Evolutionary conservation across 2,329 filamentous ascomycete genomes (phyloP).

Genomic region (Phaeosphaeriaceae sp.): DNA sequence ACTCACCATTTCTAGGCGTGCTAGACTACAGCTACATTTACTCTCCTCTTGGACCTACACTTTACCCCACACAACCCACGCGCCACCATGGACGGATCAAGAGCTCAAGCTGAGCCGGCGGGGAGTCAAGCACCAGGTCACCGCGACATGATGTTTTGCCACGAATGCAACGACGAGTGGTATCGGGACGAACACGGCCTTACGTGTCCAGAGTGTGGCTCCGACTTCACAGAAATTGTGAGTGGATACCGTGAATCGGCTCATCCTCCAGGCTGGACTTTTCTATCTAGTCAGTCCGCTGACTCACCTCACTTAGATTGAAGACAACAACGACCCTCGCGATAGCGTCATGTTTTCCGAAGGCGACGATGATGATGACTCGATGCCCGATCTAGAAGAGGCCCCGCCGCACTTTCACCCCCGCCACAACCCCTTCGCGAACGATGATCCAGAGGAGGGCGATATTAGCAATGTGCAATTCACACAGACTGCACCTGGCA

Average conservation of each 20-base stretch:
- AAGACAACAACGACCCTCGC: conserved; percentile 69
- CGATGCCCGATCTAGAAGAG: conserved; percentile 37
- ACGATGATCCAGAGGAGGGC: conserved; percentile 58
- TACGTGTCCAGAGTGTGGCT: conserved; percentile 76
- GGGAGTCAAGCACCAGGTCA: conserved; percentile 29
- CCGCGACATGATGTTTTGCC: conserved; percentile 82
- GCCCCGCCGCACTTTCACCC: conserved; percentile 36
- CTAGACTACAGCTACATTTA: conserved; percentile 6
- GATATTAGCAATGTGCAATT: conserved; percentile 58
- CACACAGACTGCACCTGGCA: conserved; percentile 41
- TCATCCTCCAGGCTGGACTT: neutral
- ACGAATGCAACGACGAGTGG: conserved; percentile 83
- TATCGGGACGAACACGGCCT: conserved; percentile 73
- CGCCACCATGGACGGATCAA: conserved; percentile 33
- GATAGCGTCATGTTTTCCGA: conserved; percentile 39
- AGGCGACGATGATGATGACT: conserved; percentile 39
- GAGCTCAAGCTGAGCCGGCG: conserved; percentile 19
- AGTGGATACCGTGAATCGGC: conserved; percentile 44
- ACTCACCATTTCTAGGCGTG: conserved; percentile 3
- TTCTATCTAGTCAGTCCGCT: conserved; percentile 13
- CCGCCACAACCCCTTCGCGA: conserved; percentile 58
- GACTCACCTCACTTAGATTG: conserved; percentile 50
- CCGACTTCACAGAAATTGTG: conserved; percentile 88
- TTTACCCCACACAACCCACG: neutral
- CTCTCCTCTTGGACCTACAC: conserved; percentile 5